Evolutionary conservation across 805 yeast species (phyloP).

Genomic region (Maudiozyma saulgeensis): DNA sequence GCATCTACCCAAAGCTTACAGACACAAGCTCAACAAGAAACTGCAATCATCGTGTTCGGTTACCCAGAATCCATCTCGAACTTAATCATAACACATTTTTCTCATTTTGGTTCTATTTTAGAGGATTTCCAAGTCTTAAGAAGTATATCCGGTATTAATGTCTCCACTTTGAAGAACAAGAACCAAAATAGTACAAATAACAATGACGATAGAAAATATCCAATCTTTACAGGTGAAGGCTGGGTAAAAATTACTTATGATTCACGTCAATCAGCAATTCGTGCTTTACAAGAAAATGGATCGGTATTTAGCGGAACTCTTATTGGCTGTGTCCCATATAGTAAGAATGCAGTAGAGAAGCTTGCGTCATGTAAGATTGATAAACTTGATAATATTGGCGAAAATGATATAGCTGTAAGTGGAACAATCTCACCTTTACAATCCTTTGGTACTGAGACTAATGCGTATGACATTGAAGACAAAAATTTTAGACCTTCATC

Average conservation of each 20-base stretch:
- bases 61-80: conserved; percentile 70
- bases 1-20: neutral
- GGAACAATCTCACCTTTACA: neutral
- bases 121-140: conserved; percentile 56
- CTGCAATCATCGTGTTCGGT: conserved; percentile 79
- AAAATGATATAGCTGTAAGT: conserved; percentile 2
- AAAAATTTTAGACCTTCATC: neutral
- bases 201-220: conserved; percentile 31
- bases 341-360: conserved; percentile 51
- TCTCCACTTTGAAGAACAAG: conserved; percentile 16
- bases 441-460: neutral
- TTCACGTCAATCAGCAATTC: conserved; percentile 60
- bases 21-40: conserved; percentile 29
- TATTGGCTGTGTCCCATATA: conserved; percentile 64
- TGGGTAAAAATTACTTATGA: conserved; percentile 90
- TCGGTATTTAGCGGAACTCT: conserved; percentile 52
- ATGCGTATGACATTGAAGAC: neutral
- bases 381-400: conserved; percentile 24
- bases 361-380: conserved; percentile 34
- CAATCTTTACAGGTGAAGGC: conserved; percentile 74
- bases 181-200: conserved; percentile 5
- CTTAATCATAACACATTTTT: conserved; percentile 59
- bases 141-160: conserved; percentile 25
- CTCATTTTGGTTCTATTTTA: conserved; percentile 68
- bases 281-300: conserved; percentile 84